Evolutionary conservation across 768 basidiomycete genomes (phyloP).

Genomic region (Podaxis mareebaensis): DNA sequence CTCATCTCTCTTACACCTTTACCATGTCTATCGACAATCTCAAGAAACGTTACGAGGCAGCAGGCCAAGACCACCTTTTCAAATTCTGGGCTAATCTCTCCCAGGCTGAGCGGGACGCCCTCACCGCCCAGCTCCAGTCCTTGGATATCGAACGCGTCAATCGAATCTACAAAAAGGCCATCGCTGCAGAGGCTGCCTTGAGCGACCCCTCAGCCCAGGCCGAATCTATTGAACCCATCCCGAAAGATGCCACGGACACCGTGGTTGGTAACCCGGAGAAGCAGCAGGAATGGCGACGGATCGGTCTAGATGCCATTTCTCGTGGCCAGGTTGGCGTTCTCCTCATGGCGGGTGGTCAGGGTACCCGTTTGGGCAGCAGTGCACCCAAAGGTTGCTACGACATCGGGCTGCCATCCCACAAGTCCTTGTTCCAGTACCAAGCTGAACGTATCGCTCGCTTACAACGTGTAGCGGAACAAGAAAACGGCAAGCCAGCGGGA

Average conservation of each 20-base stretch:
- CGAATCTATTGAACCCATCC: constrained; percentile 78
- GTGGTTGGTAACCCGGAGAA: constrained; percentile 50
- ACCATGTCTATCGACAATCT: constrained; percentile 61
- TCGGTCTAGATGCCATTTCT: constrained; percentile 81
- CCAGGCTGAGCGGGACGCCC: constrained; percentile 57
- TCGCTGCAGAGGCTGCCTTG: constrained; percentile 60
- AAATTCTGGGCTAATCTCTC: constrained; percentile 80
- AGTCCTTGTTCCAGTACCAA: constrained; percentile 94
- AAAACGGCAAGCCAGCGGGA: constrained; percentile 49
- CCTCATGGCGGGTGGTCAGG: constrained; percentile 98
- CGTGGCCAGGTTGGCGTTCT: constrained; percentile 89
- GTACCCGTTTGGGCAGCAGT: constrained; percentile 87
- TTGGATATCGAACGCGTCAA: constrained; percentile 93
- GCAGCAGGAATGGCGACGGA: constrained; percentile 70
- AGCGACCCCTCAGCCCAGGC: constrained; percentile 35
- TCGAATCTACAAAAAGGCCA: constrained; percentile 78
- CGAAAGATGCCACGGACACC: constrained; percentile 71
- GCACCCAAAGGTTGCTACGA: constrained; percentile 99
- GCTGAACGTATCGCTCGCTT: constrained; percentile 93
- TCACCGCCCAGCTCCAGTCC: constrained; percentile 70
- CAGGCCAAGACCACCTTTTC: constrained; percentile 88
- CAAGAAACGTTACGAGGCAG: constrained; percentile 67
- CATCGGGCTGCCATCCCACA: constrained; percentile 91
- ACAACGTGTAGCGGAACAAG: constrained; percentile 70
- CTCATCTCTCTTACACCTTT: constrained; percentile 18